Evolutionary conservation across 2,329 filamentous ascomycete species (phyloP).

Genomic region (Cordyceps cateniannulata): DNA sequence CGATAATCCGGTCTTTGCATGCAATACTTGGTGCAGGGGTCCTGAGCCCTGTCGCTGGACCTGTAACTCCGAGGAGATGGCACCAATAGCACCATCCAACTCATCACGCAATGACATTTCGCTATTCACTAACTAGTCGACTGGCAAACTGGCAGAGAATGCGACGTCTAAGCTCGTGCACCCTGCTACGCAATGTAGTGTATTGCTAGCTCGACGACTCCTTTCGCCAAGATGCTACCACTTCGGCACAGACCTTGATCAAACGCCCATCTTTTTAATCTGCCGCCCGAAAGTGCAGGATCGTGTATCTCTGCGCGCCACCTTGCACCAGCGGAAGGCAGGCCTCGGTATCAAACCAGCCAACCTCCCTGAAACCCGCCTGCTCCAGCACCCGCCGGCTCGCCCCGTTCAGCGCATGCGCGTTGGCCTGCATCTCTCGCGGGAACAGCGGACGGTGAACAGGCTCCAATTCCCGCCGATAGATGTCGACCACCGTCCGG

Average conservation of each 20-base stretch:
- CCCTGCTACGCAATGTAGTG: background rate
- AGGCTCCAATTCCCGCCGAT: background rate
- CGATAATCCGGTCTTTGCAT: background rate
- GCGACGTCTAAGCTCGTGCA: background rate
- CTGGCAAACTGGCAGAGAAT: background rate
- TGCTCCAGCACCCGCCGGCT: conserved; percentile 1
- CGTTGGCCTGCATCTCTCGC: background rate
- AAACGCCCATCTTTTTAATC: background rate
- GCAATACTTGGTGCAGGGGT: too few species aligned
- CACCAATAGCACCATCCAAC: too few species aligned
- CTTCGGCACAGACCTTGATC: background rate
- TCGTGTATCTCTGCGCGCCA: background rate
- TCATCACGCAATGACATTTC: background rate
- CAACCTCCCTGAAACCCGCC: background rate
- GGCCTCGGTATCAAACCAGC: background rate
- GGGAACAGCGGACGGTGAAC: background rate
- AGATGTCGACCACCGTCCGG: background rate
- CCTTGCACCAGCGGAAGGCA: background rate
- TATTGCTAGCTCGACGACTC: background rate
- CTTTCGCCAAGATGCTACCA: background rate
- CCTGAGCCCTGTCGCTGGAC: too few species aligned
- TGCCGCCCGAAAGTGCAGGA: background rate
- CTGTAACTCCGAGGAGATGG: too few species aligned
- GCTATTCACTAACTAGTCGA: too few species aligned
- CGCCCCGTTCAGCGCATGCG: background rate